Evolutionary conservation across 106 monocot species (phyloP), one percentile per base, ranked within the genome.

Genomic region (Triglochin maritima): DNA sequence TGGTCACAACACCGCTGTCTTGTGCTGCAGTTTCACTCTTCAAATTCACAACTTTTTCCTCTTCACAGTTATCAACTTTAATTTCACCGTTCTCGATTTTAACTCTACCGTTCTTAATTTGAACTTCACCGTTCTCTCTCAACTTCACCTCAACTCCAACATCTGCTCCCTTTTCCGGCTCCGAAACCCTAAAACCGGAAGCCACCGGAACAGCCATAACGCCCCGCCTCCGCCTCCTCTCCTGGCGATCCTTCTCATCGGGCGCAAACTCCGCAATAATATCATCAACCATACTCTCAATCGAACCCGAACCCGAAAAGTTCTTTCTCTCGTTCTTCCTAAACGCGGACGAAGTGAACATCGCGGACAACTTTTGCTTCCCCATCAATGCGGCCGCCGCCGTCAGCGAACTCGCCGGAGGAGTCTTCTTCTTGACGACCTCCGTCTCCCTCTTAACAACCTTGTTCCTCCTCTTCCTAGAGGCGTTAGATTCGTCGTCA

Each of bases 181-280:
- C 52, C 0, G 11, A 6, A 13, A 13, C 55, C 44, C 11, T 16
- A 9, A 29, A 29, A 29, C 29, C 29, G 0, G 29, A 29, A 29
- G 29, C 29, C 29, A 50, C 14, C 56, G 13, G 44, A 2, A 54
- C 15, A 41, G 67, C 70, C 6, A 42, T 6, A 59, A 57, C 42
- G 70, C 49, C 64, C 61, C 69, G 46, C 10, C 78, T 73, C 65
- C 85, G 62, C 44, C 87, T 66, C 70, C 87, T 61, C 76, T 78
- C 79, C 78, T 86, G 81, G 41, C 90, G 77, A 64, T 96, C 96
- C 2, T 75, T 72, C 72, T 90, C 87, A 53, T 91, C 87, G 0
- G 84, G 81, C 0, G 85, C 88, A 65, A 85, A 87, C 64, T 96
- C 96, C 3, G 85, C 90, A 45, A 96, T 79, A 49, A 96, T 73